Base-by-base conservation (phyloP, 208 protist species). In the Leishmania martiniquensis region DNA sequence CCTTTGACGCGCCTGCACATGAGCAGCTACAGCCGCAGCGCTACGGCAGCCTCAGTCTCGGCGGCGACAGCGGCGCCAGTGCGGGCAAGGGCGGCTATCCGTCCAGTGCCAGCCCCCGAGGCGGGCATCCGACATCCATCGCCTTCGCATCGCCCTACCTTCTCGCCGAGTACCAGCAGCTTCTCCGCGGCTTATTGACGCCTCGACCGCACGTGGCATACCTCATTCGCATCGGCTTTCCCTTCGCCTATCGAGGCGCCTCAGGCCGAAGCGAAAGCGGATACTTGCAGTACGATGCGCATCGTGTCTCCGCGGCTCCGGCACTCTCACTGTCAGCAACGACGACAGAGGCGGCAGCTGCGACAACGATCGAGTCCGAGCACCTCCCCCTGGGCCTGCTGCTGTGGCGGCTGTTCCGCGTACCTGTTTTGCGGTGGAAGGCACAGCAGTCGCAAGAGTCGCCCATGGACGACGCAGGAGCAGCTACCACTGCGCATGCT, bases 331-430 rank as follows among this genome's bases (percentile, higher is more conserved):
- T 44, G 22, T 5, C 57, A 7, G 29, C 22, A 9, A 22, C 59
- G 39, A 44, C 25, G 44, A 34, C 39, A 25, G 42, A 34, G 73
- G 59, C 0, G 60, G 65, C 59, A 57, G 60, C 45, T 37, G 47
- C 39, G 6, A 2, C 37, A 9, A 20, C 63, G 42, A 51, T 78
- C 12, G 75, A 69, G 47, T 44, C 72, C 2, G 78, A 86, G 22
- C 72, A 72, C 7, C 76, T 87, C 1, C 76, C 87, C 12, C 67
- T 90, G 7, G 87, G 87, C 1, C 66, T 86, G 37, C 78, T 90
- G 29, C 73, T 90, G n/a, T 90, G 87, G 87, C 75, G 86, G 2
- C 54, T 87, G 52, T 87, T 88, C 62, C 79, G 81, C 17, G 0
- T 81, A 1, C 84, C 84, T 10, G 84, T 78, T 37, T 68, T 90